A percentile compares a stretch with the other conserved stretches of the same genome.
phyloP scores from a whole-genome alignment of 192 early-diverging fungal species.

The Backusella psychrophila region DNA sequence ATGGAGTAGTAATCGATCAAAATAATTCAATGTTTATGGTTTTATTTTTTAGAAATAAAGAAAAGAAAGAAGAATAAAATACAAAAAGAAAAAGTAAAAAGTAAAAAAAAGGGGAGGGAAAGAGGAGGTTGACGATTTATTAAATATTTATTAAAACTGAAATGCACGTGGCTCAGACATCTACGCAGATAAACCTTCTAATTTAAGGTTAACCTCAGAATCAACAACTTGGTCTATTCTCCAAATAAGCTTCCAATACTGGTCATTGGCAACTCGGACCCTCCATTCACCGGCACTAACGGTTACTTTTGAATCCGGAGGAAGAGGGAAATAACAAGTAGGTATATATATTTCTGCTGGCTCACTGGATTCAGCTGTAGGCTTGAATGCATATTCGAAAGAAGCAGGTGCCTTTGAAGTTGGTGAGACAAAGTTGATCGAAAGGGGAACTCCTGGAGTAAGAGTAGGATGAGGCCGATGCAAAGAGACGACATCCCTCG shows the following conservation, averaged over 20 bases:
- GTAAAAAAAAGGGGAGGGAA: not conserved
- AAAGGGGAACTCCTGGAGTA: constrained; percentile 18
- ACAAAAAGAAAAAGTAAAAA: not conserved
- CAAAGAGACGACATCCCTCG: constrained; percentile 20
- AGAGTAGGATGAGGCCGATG: constrained; percentile 27
- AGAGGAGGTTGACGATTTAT: not conserved
- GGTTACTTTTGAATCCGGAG: constrained; percentile 12
- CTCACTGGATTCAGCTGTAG: not conserved
- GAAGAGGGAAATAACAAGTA: constrained; percentile 39
- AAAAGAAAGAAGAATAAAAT: not conserved
- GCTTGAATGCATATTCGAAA: constrained; percentile 9
- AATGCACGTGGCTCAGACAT: not conserved
- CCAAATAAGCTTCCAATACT: constrained; percentile 28
- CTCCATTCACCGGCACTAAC: constrained; percentile 14
- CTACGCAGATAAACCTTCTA: constrained; percentile 1
- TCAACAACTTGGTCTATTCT: not conserved
- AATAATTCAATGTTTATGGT: not conserved
- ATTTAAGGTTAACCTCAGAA: not conserved
- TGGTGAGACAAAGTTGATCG: constrained; percentile 12
- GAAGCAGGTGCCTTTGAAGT: constrained; percentile 5
- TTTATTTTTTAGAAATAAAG: not conserved
- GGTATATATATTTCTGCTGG: constrained; percentile 51
- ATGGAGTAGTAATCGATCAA: not conserved
- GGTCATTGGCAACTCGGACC: not conserved
- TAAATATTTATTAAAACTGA: constrained; percentile 5